A percentile compares a stretch with the other conserved stretches of the same genome.
Conservation (phyloP, 257 asterid genomes). For the Solanum raphanifolium region DNA sequence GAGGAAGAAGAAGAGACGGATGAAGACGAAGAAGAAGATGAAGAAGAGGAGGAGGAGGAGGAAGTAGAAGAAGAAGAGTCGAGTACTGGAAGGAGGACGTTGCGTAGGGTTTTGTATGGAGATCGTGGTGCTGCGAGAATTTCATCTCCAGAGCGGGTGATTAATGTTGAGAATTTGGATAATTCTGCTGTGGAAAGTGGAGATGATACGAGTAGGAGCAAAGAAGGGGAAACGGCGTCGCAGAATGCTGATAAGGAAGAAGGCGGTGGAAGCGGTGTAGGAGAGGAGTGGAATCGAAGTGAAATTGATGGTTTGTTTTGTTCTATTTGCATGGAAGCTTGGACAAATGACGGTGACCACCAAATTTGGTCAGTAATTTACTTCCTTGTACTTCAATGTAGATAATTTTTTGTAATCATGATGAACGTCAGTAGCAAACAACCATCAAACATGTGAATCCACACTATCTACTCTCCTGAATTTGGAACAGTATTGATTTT, state of each 20-base stretch:
- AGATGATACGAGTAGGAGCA: constrained; percentile 6
- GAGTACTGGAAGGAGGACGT: background rate
- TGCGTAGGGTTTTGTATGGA: constrained; percentile 4
- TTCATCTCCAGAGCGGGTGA: constrained; percentile 13
- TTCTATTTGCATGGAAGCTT: constrained; percentile 84
- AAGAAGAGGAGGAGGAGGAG: constrained; percentile 11
- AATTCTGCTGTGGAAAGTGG: constrained; percentile 8
- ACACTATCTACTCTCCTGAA: background rate
- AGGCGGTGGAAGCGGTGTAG: background rate
- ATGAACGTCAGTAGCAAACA: background rate
- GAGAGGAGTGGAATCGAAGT: constrained; percentile 27
- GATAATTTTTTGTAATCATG: background rate
- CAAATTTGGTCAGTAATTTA: constrained; percentile 38
- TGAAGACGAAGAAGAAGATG: constrained; percentile 5
- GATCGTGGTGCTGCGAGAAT: constrained; percentile 1
- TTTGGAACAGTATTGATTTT: background rate
- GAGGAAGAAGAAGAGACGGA: background rate
- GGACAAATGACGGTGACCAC: constrained; percentile 77
- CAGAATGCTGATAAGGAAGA: constrained; percentile 9
- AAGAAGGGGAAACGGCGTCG: constrained; percentile 12
- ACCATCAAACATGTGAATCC: background rate
- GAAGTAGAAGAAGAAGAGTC: constrained; percentile 9
- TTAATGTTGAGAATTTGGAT: constrained; percentile 7
- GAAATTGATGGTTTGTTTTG: constrained; percentile 75
- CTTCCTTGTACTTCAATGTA: background rate